Evolutionary conservation across 2,329 filamentous ascomycete genomes (phyloP), one percentile per base, ranked within the genome.

Genomic region (Diaporthe aspalathi): DNA sequence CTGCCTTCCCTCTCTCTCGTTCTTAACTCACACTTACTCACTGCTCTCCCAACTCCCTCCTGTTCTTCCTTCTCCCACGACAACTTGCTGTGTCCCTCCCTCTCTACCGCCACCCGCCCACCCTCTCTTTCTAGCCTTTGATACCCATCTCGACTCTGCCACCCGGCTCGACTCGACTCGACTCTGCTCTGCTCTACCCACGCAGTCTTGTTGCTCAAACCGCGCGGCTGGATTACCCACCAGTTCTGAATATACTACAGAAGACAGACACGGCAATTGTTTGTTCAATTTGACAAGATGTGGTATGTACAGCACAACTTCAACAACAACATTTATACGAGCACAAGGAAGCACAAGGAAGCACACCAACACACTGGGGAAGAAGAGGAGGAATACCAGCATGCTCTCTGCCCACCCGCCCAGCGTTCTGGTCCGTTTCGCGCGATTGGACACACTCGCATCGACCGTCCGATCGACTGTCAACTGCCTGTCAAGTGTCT

Each of bases 211-310:
- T 69, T 60, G 65, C 52, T 16, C 56, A 38, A 40, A 57, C 8
- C 43, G 20, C 17, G 52, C 22, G 12, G 27, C 24, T 27, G 32
- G 40, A 38, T 32, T 35, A 53, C 38, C 40, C 43, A 54, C 38
- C 20, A 35, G n/a, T 52, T 60, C 35, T 40, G 32, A 52, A 57
- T 57, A 67, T 52, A 62, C 43, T 49, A 63, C 68, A 65, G 20
- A 71, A 60, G 27, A 68, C 54, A 67, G 27, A 29, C 49, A 54
- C 29, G 52, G 45, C 24, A 22, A 16, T 40, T 52, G 60, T 75
- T 70, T 75, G 74, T 73, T 75, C 75, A 72, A 74, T 72, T 56
- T 54, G 76, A 76, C 79, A 80, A 76, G 72, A 81, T 81, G 79
- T 80, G 79, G 79, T 81, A 79, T 70, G 79, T 70, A 69, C 60